Percentiles rank a stretch among this genome's conserved stretches.
These are phyloP conservation scores for Wallacemonas rigidus DNA, from an alignment of 208 protist species.

Conservation along the genomic window DNA sequence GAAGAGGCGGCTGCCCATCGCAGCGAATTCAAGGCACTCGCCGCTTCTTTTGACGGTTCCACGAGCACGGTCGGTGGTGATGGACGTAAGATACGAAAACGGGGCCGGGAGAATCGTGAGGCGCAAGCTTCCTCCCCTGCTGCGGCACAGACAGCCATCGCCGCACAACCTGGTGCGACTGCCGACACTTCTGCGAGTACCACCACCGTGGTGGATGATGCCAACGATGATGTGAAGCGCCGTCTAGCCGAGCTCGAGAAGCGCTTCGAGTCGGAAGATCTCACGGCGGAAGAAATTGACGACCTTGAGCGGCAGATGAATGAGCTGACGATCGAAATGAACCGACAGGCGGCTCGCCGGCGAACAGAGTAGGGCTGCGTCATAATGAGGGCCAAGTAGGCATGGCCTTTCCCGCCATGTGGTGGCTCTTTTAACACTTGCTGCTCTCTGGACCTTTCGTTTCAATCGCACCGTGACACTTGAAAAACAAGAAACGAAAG, in stretches of 20 bases:
- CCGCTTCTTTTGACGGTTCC: slow-evolving; percentile 29
- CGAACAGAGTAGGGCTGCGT: slow-evolving; percentile 1
- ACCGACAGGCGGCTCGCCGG: slow-evolving; percentile 17
- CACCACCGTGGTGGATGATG: slow-evolving; percentile 17
- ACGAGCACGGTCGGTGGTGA: slow-evolving; percentile 11
- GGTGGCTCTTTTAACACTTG: no score
- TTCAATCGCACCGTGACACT: no score
- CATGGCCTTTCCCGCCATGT: no score
- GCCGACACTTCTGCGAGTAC: background rate
- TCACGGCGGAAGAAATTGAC: slow-evolving; percentile 73
- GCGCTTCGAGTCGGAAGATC: slow-evolving; percentile 65
- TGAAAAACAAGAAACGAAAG: no score
- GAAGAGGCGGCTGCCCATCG: slow-evolving; percentile 24
- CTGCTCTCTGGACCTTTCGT: no score
- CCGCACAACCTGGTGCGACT: background rate
- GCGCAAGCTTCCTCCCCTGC: slow-evolving; percentile 24
- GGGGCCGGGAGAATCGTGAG: slow-evolving; percentile 68
- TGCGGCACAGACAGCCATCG: background rate
- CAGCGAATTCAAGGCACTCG: slow-evolving; percentile 50
- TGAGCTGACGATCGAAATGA: slow-evolving; percentile 53
- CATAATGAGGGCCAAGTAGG: background rate
- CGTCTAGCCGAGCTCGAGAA: slow-evolving; percentile 68
- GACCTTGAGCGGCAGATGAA: slow-evolving; percentile 79
- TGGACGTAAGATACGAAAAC: slow-evolving; percentile 71
- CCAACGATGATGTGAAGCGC: slow-evolving; percentile 40